A percentile compares a stretch with the other conserved stretches of the same genome.
These are phyloP conservation scores for Trypanosomatidae sp. DNA, from an alignment of 208 protist genomes.

Conservation along the genomic window DNA sequence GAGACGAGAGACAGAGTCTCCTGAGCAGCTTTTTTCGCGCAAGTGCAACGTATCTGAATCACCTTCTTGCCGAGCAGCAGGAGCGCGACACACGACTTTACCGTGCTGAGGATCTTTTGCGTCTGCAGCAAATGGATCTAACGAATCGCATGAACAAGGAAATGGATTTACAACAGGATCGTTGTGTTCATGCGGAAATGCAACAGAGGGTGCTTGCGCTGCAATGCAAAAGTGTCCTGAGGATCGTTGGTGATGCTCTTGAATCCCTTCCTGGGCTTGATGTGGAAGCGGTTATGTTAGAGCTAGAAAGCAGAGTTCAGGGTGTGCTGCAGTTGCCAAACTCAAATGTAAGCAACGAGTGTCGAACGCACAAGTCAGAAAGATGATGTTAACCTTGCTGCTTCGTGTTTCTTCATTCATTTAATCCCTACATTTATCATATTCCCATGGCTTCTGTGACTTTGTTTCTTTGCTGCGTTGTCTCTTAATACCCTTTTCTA, in stretches of 20 bases:
- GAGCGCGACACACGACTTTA: slow-evolving; percentile 1
- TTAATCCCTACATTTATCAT: slow-evolving; percentile 1
- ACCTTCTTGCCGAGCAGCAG: background rate
- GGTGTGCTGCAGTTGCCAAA: background rate
- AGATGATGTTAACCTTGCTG: background rate
- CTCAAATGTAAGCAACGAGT: background rate
- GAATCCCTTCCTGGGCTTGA: slow-evolving; percentile 10
- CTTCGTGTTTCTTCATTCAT: background rate
- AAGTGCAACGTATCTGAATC: background rate
- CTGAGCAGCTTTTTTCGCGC: slow-evolving; percentile 4
- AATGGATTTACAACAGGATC: slow-evolving; percentile 13
- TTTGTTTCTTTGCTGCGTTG: background rate
- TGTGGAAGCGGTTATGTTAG: background rate
- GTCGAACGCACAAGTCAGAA: background rate
- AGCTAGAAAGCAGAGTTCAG: slow-evolving; percentile 19
- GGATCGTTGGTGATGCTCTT: slow-evolving; percentile 6
- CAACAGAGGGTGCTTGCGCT: slow-evolving; percentile 6
- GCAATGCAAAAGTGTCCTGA: slow-evolving; percentile 12
- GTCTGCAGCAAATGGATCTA: slow-evolving; percentile 19
- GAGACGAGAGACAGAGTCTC: slow-evolving; percentile 2
- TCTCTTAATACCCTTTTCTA: background rate
- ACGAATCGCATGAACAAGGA: slow-evolving; percentile 14
- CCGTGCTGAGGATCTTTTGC: slow-evolving; percentile 17
- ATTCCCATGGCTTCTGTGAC: background rate
- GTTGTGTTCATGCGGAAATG: slow-evolving; percentile 4